Base-by-base conservation (phyloP, 2,329 filamentous ascomycete species). In the Aspergillus pseudoterreus region DNA sequence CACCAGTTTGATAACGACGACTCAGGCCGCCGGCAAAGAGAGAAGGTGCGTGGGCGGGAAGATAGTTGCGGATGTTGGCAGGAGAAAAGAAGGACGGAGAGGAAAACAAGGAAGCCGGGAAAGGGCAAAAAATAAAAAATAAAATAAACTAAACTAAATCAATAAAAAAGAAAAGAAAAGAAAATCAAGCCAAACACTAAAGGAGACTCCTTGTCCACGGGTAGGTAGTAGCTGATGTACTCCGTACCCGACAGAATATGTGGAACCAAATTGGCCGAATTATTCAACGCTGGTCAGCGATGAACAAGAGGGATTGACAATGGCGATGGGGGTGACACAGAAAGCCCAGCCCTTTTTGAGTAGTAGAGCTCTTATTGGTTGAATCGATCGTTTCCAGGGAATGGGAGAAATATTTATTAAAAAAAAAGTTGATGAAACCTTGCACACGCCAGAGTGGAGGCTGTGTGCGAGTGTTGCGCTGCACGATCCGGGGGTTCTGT, bases 71-170 rank as follows among this genome's bases (percentile, higher is more conserved):
- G 27, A 32, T 32, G 33, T 43, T 17, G 33, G 42, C 14, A 17
- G 35, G 9, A 9, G 10, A 30, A 30, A 49, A 27, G n/a, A 19
- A 6, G 14, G 41, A 30, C 43, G 41, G 15, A 49, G 27, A 50
- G 27, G 47, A 39, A 38, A 41, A 41, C 49, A 49, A 21, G 15
- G 49, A 41, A 32, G 17, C 45, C 24, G 52, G 51, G 52, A 47
- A 54, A 19, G 19, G 19, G 19, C 3, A 51, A 47, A 50, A 51
- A 32, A 22, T 6, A 35, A 32, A 51, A 47, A 50, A 51, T 27
- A 22, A 22, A 35, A 32, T 12, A 38, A 46, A 45, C 55, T 10
- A 32, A 43, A 44, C 43, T 57, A 21, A 51, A 47, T 49, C 50
- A 32, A 33, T 43, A 54, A 49, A 49, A 22, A 22, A 22, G 22